phyloP scores from a whole-genome alignment of 352 stramenopile species.

The Globisporangium rhizosaccharum region DNA sequence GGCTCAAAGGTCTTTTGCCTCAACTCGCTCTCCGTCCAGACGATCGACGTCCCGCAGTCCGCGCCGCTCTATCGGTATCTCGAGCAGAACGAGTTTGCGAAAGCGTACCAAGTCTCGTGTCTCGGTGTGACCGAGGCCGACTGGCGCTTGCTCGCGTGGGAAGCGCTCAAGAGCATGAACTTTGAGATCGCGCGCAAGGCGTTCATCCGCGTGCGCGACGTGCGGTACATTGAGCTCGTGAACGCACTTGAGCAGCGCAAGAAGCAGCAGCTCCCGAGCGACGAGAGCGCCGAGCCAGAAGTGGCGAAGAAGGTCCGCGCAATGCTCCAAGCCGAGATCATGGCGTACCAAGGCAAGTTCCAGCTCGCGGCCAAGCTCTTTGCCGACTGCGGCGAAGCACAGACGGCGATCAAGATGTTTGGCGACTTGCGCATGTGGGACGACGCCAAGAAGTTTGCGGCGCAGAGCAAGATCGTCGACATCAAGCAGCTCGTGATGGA shows the following conservation, averaged over 20 bases:
- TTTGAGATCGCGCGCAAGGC: conserved; percentile 80
- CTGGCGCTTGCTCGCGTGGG: conserved; percentile 83
- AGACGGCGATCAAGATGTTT: conserved; percentile 92
- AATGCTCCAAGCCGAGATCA: conserved; percentile 87
- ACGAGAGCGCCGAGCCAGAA: conserved; percentile 22
- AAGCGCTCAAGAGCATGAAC: conserved; percentile 81
- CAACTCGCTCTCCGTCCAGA: conserved; percentile 80
- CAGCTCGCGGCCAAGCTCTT: conserved; percentile 89
- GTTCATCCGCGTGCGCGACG: conserved; percentile 89
- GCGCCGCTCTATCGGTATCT: conserved; percentile 86
- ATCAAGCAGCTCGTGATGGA: conserved; percentile 85
- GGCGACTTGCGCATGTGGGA: conserved; percentile 91
- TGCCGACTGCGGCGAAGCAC: conserved; percentile 66
- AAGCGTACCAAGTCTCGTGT: conserved; percentile 89
- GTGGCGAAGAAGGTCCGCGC: conserved; percentile 47
- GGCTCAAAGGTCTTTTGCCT: conserved; percentile 92
- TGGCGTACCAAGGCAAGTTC: conserved; percentile 91
- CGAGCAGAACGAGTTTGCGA: conserved; percentile 83
- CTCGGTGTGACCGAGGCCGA: conserved; percentile 92
- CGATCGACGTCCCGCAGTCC: conserved; percentile 90
- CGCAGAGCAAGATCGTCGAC: conserved; percentile 71
- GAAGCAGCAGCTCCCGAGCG: conserved; percentile 45
- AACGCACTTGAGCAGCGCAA: conserved; percentile 78
- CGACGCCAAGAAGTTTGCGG: conserved; percentile 90
- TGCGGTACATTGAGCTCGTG: conserved; percentile 90